These are phyloP conservation scores for Rhodocollybia butyracea DNA, from an alignment of 768 basidiomycete genomes.

Conservation along the genomic window DNA sequence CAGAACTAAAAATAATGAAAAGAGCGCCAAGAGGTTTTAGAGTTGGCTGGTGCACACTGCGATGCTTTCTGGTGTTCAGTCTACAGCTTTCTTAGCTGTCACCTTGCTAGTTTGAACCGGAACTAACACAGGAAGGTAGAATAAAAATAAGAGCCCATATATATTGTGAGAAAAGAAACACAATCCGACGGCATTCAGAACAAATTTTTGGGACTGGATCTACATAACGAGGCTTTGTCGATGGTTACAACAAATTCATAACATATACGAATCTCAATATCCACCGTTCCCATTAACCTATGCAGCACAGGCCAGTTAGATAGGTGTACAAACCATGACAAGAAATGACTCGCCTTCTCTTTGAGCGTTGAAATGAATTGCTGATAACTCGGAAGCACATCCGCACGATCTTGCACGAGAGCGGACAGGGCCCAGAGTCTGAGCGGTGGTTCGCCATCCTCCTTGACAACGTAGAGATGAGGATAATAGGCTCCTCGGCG, in stretches of 20 bases:
- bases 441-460: conserved; percentile 94
- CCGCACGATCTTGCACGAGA: conserved; percentile 94
- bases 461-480: conserved; percentile 94
- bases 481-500: conserved; percentile 91
- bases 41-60: too few relatives aligned
- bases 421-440: conserved; percentile 93
- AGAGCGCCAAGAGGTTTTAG: too few relatives aligned
- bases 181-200: not conserved
- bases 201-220: not conserved
- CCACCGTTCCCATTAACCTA: conserved; percentile 12
- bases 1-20: too few relatives aligned
- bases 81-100: too few relatives aligned
- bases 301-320: not conserved
- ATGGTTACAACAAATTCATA: not conserved
- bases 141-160: conserved; percentile 2
- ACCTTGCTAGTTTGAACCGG: too few relatives aligned
- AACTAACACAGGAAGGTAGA: not conserved
- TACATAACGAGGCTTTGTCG: not conserved
- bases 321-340: not conserved
- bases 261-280: conserved; percentile 4
- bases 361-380: conserved; percentile 89
- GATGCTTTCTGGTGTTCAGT: too few relatives aligned
- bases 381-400: conserved; percentile 92
- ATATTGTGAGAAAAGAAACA: not conserved
- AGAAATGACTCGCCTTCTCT: conserved; percentile 68